A percentile compares a stretch with the other conserved stretches of the same genome.
These are phyloP conservation scores for Castanopsis chinensis DNA, from an alignment of 306 rosid species.

Conservation along the genomic window DNA sequence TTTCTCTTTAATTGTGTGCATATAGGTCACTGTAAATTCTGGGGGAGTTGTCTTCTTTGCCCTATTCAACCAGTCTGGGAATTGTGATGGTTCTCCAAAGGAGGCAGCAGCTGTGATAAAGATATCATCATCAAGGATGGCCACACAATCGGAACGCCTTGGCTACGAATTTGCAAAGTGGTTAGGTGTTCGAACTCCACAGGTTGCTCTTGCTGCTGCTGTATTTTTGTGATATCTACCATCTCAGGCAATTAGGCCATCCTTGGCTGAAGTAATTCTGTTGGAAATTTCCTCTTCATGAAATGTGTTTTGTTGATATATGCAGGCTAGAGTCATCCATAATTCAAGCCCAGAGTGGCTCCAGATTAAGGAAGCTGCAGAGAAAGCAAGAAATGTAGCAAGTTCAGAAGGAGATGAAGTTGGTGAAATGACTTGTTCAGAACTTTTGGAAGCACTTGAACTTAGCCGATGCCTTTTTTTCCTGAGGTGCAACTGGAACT, in stretches of 20 bases:
- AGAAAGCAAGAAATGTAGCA: constrained; percentile 76
- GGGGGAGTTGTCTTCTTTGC: constrained; percentile 98
- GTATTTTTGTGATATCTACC: constrained; percentile 4
- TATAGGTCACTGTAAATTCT: constrained; percentile 87
- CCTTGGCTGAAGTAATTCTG: constrained; percentile 14
- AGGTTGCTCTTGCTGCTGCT: constrained; percentile 45
- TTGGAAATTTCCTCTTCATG: neutral
- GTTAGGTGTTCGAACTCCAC: constrained; percentile 85
- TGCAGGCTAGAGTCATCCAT: constrained; percentile 89
- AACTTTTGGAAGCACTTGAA: constrained; percentile 98
- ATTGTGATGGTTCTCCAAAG: constrained; percentile 40
- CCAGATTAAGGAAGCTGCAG: constrained; percentile 90
- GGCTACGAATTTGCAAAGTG: constrained; percentile 90
- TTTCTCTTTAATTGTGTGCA: constrained; percentile 38
- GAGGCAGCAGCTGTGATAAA: constrained; percentile 92
- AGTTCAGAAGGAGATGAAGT: constrained; percentile 68
- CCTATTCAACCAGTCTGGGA: constrained; percentile 57
- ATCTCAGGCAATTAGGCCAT: constrained; percentile 16
- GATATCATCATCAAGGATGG: constrained; percentile 91
- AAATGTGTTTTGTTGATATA: constrained; percentile 15
- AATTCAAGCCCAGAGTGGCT: constrained; percentile 81
- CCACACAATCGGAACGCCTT: constrained; percentile 91
- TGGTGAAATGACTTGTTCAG: constrained; percentile 80
- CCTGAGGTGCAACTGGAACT: constrained; percentile 58
- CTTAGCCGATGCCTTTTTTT: constrained; percentile 84